Percentiles rank a stretch among this genome's conserved stretches.
Conservation (phyloP, 805 yeast species). For the Wickerhamomyces tratensis region DNA sequence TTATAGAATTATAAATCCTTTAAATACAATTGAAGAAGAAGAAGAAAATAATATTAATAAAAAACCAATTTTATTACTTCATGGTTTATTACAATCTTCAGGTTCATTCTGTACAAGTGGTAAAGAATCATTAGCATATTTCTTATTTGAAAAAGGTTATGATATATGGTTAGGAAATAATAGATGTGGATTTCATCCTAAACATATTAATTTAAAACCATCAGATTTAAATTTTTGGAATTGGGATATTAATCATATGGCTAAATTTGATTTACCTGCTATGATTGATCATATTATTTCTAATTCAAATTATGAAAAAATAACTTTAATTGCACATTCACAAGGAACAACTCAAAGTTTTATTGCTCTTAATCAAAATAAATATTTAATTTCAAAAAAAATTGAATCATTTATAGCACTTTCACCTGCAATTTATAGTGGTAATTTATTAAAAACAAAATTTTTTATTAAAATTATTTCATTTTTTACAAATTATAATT, state of each 20-base stretch:
- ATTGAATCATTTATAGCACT: conserved; percentile 64
- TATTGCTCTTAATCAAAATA: conserved; percentile 47
- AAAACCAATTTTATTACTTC: conserved; percentile 68
- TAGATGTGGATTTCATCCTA: conserved; percentile 75
- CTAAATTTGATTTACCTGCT: conserved; percentile 65
- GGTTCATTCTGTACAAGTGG: conserved; percentile 87
- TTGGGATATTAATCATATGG: conserved; percentile 88
- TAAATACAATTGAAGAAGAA: conserved; percentile 6
- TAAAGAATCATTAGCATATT: conserved; percentile 60
- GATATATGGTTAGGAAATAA: conserved; percentile 93
- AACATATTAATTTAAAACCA: conserved; percentile 40
- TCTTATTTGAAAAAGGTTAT: conserved; percentile 43
- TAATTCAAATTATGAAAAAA: conserved; percentile 25
- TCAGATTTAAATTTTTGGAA: conserved; percentile 65
- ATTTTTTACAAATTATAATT: conserved; percentile 33
- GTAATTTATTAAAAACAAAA: conserved; percentile 56
- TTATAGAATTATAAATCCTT: conserved; percentile 50
- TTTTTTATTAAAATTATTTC: conserved; percentile 54
- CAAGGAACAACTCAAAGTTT: conserved; percentile 91
- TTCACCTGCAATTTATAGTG: conserved; percentile 91
- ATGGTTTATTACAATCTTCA: conserved; percentile 81
- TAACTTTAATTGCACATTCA: conserved; percentile 73
- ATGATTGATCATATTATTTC: conserved; percentile 43
- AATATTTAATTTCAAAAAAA: conserved; percentile 37
- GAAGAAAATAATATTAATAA: conserved; percentile 19